Evolutionary conservation across 129 eudicot species (phyloP), one percentile per base, ranked within the genome.

Genomic region (Solidago caesia): DNA sequence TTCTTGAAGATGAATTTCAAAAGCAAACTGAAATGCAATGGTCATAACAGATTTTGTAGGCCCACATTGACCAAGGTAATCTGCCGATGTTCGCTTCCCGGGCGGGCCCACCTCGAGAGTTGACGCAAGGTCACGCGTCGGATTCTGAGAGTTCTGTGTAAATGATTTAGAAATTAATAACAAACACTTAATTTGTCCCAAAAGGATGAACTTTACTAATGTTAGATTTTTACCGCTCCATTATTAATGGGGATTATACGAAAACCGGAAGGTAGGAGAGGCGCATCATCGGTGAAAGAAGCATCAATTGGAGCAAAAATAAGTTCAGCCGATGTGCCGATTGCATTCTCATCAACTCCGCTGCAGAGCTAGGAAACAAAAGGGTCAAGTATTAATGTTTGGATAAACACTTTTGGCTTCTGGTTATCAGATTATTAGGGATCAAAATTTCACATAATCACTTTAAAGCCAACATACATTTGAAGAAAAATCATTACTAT

Each of bases 221-320:
- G 4, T 9, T 68, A 16, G 27, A 66, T 47, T 27, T 77, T 82
- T 60, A 87, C 91, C 81, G 67, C 67, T 48, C 73, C 81, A 48
- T 92, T 80, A 61, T 89, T 93, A 45, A 94, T 85, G 0, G 99
- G 99, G 78, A 94, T 88, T 72, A 94, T 89, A 64, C 97, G 93
- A 65, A 94, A 94, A 53, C 99, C 99, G 5, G 97, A 94, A 5
- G 99, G 97, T 76, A 94, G 83, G 52, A 94, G 91, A 21, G 97
- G 99, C 1, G 99, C 99, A 79, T 94, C 97, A 44, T 94, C 99
- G 9, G 97, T 82, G 75, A 94, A 94, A 60, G 99, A 94, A 56
- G 96, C 96, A 67, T 94, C 99, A 13, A 94, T 94, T 10, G 99
- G 97, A 46, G 99, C 99, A 84, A 94, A 94, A 8, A 91, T 79